Base-by-base conservation (phyloP, 139 green algal species). In the Monoraphidium neglectum region DNA sequence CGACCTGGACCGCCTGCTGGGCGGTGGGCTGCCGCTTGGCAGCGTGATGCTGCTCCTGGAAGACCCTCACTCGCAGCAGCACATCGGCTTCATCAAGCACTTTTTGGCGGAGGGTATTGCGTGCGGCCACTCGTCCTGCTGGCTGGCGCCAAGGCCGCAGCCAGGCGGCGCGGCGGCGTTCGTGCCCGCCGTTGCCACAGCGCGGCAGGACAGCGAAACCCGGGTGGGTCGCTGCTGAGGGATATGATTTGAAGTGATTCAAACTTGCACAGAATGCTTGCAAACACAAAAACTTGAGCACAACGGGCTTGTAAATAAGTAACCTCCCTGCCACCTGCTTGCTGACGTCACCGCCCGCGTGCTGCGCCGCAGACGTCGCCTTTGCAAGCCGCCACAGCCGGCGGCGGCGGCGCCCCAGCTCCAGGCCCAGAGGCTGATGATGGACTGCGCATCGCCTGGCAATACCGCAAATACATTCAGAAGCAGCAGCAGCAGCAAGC, bases 401-500 rank as follows among this genome's bases (percentile, higher is more conserved):
- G 30, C 30, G 68, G 43, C 24, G 43, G n/a, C 15, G 15, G 49
- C 49, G 35, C 28, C 56, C 32, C 72, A 70, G 15, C 64, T 83
- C 3, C 37, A 82, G 36, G 53, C 59, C 38, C 49, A 70, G 47
- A 63, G 73, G 23, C 38, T 84, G 63, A 83, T 13, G 77, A 87
- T 53, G 75, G 66, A 28, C 84, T 97, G 65, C 83, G 86, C 2
- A 97, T 97, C 30, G 92, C 92, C 4, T 97, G 92, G 92, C 92
- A 96, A 79, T 97, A 97, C 86, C 59, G 87, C 18, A 89, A 92
- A 62, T 96, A 96, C 82, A 90, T 96, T 24, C 70, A 92, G 32
- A 53, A 79, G 32, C 53, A 85, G 69, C 70, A 85, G 70, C 47
- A 72, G 62, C 57, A 56, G 32, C 46, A 46, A 75, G 77, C 49